Base-by-base conservation (phyloP, 2,329 filamentous ascomycete species). In the Aspergillus spinulosporus region DNA sequence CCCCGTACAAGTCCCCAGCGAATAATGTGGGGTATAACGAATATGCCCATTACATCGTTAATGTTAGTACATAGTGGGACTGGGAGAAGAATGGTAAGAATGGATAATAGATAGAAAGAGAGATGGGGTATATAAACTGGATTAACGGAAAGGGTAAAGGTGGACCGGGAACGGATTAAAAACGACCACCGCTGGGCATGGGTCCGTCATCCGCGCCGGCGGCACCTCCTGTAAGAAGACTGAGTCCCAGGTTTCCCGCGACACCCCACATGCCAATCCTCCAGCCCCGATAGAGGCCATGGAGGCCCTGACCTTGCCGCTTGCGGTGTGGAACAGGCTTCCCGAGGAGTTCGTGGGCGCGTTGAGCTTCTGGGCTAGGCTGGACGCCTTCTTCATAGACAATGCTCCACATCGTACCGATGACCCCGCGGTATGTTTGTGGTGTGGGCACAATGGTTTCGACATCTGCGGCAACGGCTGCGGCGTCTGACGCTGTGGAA, bases 331-430 rank as follows among this genome's bases (percentile, higher is more conserved):
- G 72, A 64, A 49, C 76, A 65, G 37, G 80, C 72, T 62, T 72
- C 32, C 67, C 70, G 60, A 72, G 68, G 26, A 71, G 58, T 12
- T 66, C 62, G 2, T 69, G 68, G 4, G 69, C 70, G 29, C 66
- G 69, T 46, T 76, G 71, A 8, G 80, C 74, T 6, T 84, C 78
- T 58, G 79, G 80, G 21, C 68, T 68, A 14, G 74, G 47, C 52
- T 69, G 68, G 12, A 70, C 76, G 5, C 94, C 94, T 72, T 99
- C 94, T 66, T 95, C 89, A 36, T 87, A 82, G 1, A 89, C 82
- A 59, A 99, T 94, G 58, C 84, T 84, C 80, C 91, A 93, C 83
- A 97, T 92, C 2, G 93, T 97, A 2, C 91, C 90, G n/a, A 94
- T 72, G 1, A 96, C 81, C n/a, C 94, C 94, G 34, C 84, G 81